These are phyloP conservation scores for Schizophyllum amplum DNA, from an alignment of 1,284 basidiomycete species.

Conservation along the genomic window DNA sequence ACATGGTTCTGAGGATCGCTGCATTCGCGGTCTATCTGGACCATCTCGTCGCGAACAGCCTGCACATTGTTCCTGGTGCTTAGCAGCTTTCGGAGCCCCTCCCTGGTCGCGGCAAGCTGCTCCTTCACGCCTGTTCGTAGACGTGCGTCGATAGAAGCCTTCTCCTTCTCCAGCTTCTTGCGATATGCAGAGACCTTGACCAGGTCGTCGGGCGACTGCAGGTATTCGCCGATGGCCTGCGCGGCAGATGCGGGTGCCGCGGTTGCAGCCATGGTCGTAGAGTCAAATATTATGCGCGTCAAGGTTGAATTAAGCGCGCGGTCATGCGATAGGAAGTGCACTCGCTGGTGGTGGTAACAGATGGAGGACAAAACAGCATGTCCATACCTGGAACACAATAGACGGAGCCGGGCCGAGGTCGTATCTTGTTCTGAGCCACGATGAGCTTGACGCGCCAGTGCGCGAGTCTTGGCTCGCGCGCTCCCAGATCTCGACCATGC, in stretches of 20 bases:
- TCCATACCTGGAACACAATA: background rate
- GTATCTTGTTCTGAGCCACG: background rate
- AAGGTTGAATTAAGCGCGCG: background rate
- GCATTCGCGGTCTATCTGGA: slow-evolving; percentile 74
- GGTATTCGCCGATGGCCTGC: slow-evolving; percentile 77
- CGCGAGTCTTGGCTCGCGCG: background rate
- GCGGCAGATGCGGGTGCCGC: slow-evolving; percentile 63
- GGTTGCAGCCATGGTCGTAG: slow-evolving; percentile 25
- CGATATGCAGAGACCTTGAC: slow-evolving; percentile 83
- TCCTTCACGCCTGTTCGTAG: slow-evolving; percentile 90
- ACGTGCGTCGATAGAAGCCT: slow-evolving; percentile 89
- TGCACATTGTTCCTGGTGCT: slow-evolving; percentile 80
- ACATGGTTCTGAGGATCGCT: slow-evolving; percentile 67
- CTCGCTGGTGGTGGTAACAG: background rate
- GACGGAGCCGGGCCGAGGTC: background rate
- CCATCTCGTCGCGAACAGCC: slow-evolving; percentile 89
- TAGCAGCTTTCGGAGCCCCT: slow-evolving; percentile 83
- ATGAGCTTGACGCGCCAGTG: background rate
- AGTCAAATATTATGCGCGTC: slow-evolving; percentile 1
- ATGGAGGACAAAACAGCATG: background rate
- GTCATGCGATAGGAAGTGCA: background rate
- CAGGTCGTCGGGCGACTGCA: slow-evolving; percentile 92
- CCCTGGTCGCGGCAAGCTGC: slow-evolving; percentile 86
- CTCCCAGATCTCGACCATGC: background rate
- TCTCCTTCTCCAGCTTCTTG: slow-evolving; percentile 95